Evolutionary conservation across 352 stramenopile genomes (phyloP), one percentile per base, ranked within the genome.

Genomic region (Plasmopara muralis): DNA sequence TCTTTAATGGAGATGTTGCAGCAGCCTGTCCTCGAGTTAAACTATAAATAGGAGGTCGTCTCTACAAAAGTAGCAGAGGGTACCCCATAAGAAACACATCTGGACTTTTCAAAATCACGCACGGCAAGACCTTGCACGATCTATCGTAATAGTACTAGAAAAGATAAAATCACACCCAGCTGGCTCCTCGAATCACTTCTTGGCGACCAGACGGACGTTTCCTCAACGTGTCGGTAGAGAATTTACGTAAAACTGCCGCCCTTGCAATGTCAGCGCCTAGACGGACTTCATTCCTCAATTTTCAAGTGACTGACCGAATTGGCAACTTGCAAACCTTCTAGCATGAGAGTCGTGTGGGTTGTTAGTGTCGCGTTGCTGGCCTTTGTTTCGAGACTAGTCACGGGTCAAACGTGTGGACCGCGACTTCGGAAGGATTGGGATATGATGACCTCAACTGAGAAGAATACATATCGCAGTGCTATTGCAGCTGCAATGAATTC

Each of bases 391-490:
- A 43, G 33, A 44, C 14, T 52, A 4, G 12, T 14, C 10, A 18
- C 39, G 14, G 34, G 20, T 29, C 29, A 52, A 20, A 50, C 30
- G 13, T 77, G 72, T n/a, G 68, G 67, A 1, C 48, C 71, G 2
- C 71, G 76, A 43, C 47, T 80, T 10, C 71, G 76, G 0, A 75
- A 75, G 9, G 55, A 73, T 35, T 87, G 76, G 76, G 62, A 77
- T 43, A 53, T 62, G 41, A 53, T 83, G 42, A 65, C 72, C 0
- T n/a, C 48, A 0, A 47, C 35, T 0, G 74, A 87, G 30, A 74
- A 87, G 49, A 57, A 15, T 9, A 71, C 66, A n/a, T 87, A 84
- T 60, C 61, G 66, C 25, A 51, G 57, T 12, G 77, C 77, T 10
- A 28, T 87, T 9, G 15, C 60, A 5, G 52, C 66, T 7, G 51